These are phyloP conservation scores for Coprinopsis strossmayeri DNA, from an alignment of 768 basidiomycete species.

Conservation along the genomic window DNA sequence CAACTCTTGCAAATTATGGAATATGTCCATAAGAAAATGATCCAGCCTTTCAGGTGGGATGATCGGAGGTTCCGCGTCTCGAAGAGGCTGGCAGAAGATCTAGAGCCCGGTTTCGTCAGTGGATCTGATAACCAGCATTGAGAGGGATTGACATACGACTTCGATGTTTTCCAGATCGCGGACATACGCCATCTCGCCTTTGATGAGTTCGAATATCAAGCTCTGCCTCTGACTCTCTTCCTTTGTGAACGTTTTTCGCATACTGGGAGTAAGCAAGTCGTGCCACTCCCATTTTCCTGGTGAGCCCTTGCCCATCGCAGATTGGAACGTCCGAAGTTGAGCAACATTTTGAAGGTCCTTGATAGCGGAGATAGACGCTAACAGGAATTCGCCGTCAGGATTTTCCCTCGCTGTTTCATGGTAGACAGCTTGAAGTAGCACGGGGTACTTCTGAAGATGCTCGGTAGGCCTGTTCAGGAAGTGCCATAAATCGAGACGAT, in stretches of 20 bases:
- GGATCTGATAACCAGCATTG: neutral
- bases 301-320: conserved; percentile 76
- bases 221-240: conserved; percentile 65
- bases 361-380: conserved; percentile 76
- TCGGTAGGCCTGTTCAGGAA: conserved; percentile 72
- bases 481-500: conserved; percentile 60
- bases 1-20: conserved; percentile 81
- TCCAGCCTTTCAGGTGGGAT: conserved; percentile 65
- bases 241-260: conserved; percentile 52
- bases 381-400: conserved; percentile 77
- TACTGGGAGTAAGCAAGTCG: conserved; percentile 68
- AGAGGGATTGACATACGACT: conserved; percentile 36
- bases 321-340: conserved; percentile 84
- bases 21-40: conserved; percentile 79
- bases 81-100: conserved; percentile 81
- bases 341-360: conserved; percentile 75
- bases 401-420: conserved; percentile 76
- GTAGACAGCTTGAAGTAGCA: conserved; percentile 79
- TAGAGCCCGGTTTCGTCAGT: too few species aligned
- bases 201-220: conserved; percentile 91
- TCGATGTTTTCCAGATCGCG: conserved; percentile 86
- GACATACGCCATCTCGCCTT: conserved; percentile 94
- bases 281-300: conserved; percentile 87
- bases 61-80: conserved; percentile 68
- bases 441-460: conserved; percentile 84